Conservation (phyloP, 192 early-diverging fungal species). For the Coemansia sp. region DNA sequence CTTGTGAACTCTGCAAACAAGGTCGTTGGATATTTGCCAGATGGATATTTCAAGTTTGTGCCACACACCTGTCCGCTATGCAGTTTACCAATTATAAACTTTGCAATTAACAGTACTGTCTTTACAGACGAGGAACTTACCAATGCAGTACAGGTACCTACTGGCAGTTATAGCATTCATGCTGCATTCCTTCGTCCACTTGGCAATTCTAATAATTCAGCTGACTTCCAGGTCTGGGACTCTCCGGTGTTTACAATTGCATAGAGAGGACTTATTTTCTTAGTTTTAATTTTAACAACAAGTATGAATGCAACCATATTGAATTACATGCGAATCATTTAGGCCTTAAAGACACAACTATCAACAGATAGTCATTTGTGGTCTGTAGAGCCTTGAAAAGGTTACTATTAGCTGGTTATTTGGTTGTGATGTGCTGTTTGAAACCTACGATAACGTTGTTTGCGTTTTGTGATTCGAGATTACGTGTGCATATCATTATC, state of each 20-base stretch:
- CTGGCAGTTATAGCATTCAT: conserved; percentile 40
- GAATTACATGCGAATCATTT: no score
- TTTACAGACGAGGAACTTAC: conserved; percentile 20
- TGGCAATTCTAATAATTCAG: conserved; percentile 26
- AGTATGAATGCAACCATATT: background rate
- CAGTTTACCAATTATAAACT: background rate
- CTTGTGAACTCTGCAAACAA: conserved; percentile 22
- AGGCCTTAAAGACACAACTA: no score
- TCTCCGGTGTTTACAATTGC: conserved; percentile 33
- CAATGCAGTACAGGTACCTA: conserved; percentile 10
- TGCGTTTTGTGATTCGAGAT: no score
- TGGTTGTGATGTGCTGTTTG: no score
- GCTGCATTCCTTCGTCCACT: conserved; percentile 38
- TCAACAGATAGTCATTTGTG: no score
- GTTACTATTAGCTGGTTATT: no score
- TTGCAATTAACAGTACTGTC: conserved; percentile 5
- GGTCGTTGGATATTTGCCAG: conserved; percentile 24
- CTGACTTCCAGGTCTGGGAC: conserved; percentile 50
- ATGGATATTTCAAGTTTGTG: conserved; percentile 25
- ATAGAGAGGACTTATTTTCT: background rate
- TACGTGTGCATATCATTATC: no score
- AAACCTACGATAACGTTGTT: no score
- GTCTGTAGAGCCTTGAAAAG: no score
- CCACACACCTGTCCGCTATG: conserved; percentile 21
- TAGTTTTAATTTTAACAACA: background rate